These are phyloP conservation scores for Clavariopsis aquatica DNA, from an alignment of 495 filamentous ascomycete genomes.

Conservation along the genomic window DNA sequence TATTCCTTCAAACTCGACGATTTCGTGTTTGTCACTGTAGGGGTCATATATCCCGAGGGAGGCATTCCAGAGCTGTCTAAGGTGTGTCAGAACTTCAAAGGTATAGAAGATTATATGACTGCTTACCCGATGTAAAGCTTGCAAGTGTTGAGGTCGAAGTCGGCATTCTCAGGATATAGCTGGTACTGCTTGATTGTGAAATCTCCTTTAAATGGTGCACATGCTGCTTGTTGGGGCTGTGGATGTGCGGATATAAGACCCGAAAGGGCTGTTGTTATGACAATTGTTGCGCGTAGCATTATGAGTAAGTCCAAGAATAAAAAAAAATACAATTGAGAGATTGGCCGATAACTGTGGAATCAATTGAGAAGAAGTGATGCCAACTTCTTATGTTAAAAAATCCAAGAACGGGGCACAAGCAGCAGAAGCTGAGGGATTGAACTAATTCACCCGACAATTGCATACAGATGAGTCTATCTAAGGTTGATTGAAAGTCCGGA, in stretches of 20 bases:
- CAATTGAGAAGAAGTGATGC: neutral
- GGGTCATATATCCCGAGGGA: constrained; percentile 36
- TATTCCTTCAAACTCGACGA: constrained; percentile 25
- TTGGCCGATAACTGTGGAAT: neutral
- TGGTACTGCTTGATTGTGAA: constrained; percentile 29
- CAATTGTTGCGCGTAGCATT: neutral
- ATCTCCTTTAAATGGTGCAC: constrained; percentile 24
- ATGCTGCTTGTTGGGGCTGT: neutral
- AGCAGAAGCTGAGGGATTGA: neutral
- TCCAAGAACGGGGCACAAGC: neutral
- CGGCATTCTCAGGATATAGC: constrained; percentile 32
- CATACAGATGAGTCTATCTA: neutral
- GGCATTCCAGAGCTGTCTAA: constrained; percentile 34
- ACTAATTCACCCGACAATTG: neutral
- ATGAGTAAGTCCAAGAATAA: neutral
- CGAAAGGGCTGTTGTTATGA: neutral
- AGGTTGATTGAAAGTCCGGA: neutral
- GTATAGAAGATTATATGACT: neutral
- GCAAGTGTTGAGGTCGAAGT: constrained; percentile 30
- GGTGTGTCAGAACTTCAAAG: neutral
- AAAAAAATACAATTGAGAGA: neutral
- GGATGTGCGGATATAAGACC: constrained; percentile 3
- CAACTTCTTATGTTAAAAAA: neutral
- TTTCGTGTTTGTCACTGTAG: constrained; percentile 15
- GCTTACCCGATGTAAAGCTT: constrained; percentile 31